phyloP scores from a whole-genome alignment of 2,329 filamentous ascomycete genomes.

The Colletotrichum spaethianum region DNA sequence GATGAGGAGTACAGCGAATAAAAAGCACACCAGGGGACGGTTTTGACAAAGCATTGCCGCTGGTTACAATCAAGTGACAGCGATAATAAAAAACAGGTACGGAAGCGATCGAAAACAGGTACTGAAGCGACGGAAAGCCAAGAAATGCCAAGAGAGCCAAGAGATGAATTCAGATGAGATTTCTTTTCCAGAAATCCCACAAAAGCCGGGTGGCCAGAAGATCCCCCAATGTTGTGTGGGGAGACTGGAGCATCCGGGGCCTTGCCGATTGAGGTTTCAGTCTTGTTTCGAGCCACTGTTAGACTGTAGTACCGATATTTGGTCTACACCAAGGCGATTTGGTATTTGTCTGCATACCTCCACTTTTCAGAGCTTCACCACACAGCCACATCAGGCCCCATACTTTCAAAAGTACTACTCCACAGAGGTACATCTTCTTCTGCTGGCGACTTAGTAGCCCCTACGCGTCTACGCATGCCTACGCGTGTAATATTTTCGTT shows the following conservation, averaged over 20 bases:
- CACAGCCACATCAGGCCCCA: too few species aligned
- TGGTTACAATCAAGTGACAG: slow-evolving; percentile 1
- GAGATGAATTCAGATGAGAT: neutral
- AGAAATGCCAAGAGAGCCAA: slow-evolving; percentile 1
- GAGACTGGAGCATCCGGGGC: neutral
- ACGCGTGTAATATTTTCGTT: too few species aligned
- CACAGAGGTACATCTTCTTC: too few species aligned
- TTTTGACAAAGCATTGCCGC: slow-evolving; percentile 36
- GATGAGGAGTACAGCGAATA: slow-evolving; percentile 16
- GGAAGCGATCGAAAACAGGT: neutral
- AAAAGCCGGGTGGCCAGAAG: neutral
- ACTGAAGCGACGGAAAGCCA: neutral
- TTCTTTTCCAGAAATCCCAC: neutral
- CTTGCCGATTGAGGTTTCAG: slow-evolving; percentile 13
- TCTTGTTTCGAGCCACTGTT: slow-evolving; percentile 19
- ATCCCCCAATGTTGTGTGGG: neutral
- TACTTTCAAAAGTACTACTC: too few species aligned
- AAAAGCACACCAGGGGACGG: slow-evolving; percentile 25
- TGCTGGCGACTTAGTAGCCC: too few species aligned
- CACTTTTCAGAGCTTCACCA: too few species aligned
- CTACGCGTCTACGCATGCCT: too few species aligned
- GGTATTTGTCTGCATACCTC: too few species aligned
- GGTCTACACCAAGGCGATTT: too few species aligned
- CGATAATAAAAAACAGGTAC: slow-evolving; percentile 6
- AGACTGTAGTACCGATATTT: too few species aligned